These are phyloP conservation scores for Aechmea fasciata DNA, from an alignment of 176 grass and related monocot species.

Conservation along the genomic window DNA sequence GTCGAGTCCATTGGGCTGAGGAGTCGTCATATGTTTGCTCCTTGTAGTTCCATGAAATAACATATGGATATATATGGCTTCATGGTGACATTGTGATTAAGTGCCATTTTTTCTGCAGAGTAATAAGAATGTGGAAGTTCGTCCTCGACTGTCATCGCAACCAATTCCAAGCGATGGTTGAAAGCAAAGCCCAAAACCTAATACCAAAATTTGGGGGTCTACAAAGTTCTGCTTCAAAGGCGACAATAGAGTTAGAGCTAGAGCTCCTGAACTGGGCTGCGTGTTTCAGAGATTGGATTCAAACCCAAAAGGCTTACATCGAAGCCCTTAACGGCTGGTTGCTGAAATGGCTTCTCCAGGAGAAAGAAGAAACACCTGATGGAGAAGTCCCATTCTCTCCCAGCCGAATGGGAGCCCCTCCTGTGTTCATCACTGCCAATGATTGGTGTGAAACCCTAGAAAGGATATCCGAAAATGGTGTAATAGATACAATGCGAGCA, in stretches of 20 bases:
- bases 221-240: slow-evolving; percentile 35
- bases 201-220: slow-evolving; percentile 42
- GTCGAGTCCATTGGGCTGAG: too few species aligned
- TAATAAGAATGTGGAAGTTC: slow-evolving; percentile 72
- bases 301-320: slow-evolving; percentile 59
- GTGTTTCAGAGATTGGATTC: slow-evolving; percentile 76
- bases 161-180: slow-evolving; percentile 62
- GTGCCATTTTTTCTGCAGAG: slow-evolving; percentile 34
- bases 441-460: slow-evolving; percentile 58
- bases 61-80: background rate
- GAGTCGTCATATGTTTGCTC: background rate
- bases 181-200: slow-evolving; percentile 56
- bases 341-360: slow-evolving; percentile 76
- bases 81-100: slow-evolving; percentile 6
- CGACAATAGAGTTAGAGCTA: slow-evolving; percentile 53
- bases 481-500: slow-evolving; percentile 45
- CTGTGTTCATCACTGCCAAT: slow-evolving; percentile 63
- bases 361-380: slow-evolving; percentile 61
- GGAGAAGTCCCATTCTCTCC: slow-evolving; percentile 52
- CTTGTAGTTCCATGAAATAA: background rate
- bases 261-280: slow-evolving; percentile 84
- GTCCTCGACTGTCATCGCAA: slow-evolving; percentile 68
- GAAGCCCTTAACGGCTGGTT: slow-evolving; percentile 70
- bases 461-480: slow-evolving; percentile 45
- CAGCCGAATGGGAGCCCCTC: slow-evolving; percentile 52